phyloP scores from a whole-genome alignment of 495 filamentous ascomycete species.

The Thermochaetoides thermophila region DNA sequence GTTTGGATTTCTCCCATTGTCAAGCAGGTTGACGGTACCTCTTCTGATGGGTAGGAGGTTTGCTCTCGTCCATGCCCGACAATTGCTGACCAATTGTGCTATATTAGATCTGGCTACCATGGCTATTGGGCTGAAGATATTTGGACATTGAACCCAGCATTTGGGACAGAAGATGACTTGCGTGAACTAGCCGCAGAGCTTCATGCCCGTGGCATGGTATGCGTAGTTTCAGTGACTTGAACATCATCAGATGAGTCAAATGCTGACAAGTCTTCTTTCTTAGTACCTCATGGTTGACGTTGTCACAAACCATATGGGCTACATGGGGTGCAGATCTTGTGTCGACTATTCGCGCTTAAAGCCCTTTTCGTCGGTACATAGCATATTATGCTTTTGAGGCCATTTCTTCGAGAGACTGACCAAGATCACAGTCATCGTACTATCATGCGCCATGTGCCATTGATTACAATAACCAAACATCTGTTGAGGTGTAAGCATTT shows the following conservation, averaged over 20 bases:
- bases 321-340: conserved; percentile 33
- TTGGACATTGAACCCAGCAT: conserved; percentile 47
- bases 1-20: conserved; percentile 76
- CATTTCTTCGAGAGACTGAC: no score
- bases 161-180: conserved; percentile 52
- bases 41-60: conserved; percentile 33
- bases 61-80: neutral
- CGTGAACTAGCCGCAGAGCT: conserved; percentile 41
- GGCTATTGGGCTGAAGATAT: conserved; percentile 66
- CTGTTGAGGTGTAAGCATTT: conserved; percentile 21
- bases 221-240: no score
- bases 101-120: conserved; percentile 40
- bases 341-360: conserved; percentile 49
- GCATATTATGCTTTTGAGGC: no score
- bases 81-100: neutral
- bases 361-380: conserved; percentile 44
- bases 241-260: neutral
- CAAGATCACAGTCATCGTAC: conserved; percentile 24
- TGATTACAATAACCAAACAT: conserved; percentile 44
- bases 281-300: conserved; percentile 67
- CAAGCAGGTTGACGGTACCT: conserved; percentile 37
- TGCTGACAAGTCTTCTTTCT: neutral
- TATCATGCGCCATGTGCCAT: conserved; percentile 57
- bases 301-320: conserved; percentile 67
- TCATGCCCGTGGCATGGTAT: conserved; percentile 47